phyloP scores from a whole-genome alignment of 306 rosid genomes.

The Dryas alaskensis region DNA sequence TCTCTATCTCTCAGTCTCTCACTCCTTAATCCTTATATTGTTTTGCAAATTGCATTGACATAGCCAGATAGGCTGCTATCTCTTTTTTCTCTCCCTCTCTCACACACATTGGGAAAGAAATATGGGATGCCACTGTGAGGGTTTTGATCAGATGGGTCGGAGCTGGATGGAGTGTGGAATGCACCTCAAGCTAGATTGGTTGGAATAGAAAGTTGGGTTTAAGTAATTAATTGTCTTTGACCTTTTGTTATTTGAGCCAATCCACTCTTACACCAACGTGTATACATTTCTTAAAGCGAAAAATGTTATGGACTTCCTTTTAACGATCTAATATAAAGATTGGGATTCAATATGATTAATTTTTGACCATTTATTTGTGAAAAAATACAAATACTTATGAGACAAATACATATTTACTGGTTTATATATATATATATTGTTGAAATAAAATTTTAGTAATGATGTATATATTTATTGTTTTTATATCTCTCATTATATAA shows the following conservation, averaged over 20 bases:
- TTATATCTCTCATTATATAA: no score
- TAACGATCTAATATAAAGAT: background rate
- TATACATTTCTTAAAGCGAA: background rate
- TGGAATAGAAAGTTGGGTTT: background rate
- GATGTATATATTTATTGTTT: no score
- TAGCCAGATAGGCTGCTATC: slow-evolving; percentile 5
- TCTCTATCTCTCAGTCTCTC: slow-evolving; percentile 27
- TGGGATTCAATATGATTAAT: background rate
- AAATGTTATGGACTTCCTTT: background rate
- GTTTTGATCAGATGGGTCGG: slow-evolving; percentile 39
- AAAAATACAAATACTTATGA: no score
- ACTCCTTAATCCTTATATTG: slow-evolving; percentile 29
- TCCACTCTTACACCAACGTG: background rate
- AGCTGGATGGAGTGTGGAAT: slow-evolving; percentile 7
- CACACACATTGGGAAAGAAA: slow-evolving; percentile 42
- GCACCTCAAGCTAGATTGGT: slow-evolving; percentile 31
- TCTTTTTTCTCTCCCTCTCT: slow-evolving; percentile 25
- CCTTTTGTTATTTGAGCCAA: background rate
- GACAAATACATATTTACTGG: no score
- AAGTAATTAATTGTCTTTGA: background rate
- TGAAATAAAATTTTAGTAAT: no score
- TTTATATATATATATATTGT: no score
- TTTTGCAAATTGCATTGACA: slow-evolving; percentile 21
- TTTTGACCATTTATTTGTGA: no score
- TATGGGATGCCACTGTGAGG: slow-evolving; percentile 16